Evolutionary conservation across 306 rosid genomes (phyloP).

Genomic region (Malus fusca): DNA sequence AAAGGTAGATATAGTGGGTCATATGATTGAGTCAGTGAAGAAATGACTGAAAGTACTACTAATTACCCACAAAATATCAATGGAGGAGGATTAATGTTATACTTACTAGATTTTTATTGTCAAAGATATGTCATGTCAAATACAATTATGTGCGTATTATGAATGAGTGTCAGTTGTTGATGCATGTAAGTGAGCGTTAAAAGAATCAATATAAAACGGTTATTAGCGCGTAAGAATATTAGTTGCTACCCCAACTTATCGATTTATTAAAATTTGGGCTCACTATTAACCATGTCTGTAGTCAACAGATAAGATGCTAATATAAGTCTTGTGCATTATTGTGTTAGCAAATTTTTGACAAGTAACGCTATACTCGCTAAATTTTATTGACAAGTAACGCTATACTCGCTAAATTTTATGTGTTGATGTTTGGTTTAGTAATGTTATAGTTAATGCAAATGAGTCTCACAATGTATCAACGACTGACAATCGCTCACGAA

Average conservation of each 20-base stretch:
- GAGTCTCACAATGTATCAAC: not conserved
- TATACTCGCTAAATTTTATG: no score
- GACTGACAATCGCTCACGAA: not conserved
- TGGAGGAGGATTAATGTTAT: no score
- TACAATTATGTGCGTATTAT: no score
- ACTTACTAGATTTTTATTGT: not conserved
- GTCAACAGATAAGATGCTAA: not conserved
- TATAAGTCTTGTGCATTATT: not conserved
- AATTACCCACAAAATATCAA: not conserved
- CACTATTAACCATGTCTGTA: no score
- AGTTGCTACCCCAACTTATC: not conserved
- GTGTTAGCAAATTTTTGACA: not conserved
- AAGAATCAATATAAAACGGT: no score
- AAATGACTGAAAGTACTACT: not conserved
- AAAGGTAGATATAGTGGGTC: constrained; percentile 1
- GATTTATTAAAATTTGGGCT: not conserved
- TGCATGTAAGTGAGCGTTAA: not conserved
- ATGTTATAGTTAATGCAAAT: not conserved
- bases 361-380: no score
- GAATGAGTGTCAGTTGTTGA: not conserved
- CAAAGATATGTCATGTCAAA: not conserved
- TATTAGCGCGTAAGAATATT: rapidly evolving
- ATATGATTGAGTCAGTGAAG: not conserved
- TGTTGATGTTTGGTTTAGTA: no score
- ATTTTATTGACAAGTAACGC: no score